Base-by-base conservation (phyloP, 768 basidiomycete species). In the Austroboletus eburneus region DNA sequence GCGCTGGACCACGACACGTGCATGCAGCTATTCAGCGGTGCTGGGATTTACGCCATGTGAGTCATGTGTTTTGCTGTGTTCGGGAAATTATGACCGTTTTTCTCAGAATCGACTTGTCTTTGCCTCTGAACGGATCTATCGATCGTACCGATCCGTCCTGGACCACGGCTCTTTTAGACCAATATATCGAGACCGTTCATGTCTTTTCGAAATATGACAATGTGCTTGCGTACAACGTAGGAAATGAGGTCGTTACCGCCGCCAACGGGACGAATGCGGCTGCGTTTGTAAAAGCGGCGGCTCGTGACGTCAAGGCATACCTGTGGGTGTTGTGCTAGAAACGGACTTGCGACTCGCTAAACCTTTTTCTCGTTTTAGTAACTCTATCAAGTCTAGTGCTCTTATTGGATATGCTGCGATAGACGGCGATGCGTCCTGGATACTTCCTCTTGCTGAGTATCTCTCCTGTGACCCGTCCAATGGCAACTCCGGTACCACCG, bases 11-110 rank as follows among this genome's bases (percentile, higher is more conserved):
- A 97, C 52, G 91, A 93, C 63, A 68, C 69, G 1, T 97, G 93
- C 68, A 95, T 97, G 93, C 65, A 66, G 30, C 66, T 80, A 13
- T 75, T 96, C 49, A 84, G 81, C 56, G 65, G 67, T 18, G 90
- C 90, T 30, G 85, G 85, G 22, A 96, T 96, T 45, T 95, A 96
- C 67, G 78, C 86, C 43, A 85, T 95, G 92, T 94, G 52, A 60
- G 86, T 72, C 1, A 14, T 34, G 22, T 22, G 30, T 34, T 42
- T 38, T 43, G 32, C 51, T 42, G n/a, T 22, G 39, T 33, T 24
- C 42, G 32, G 39, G 17, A 9, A 43, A 37, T 38, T 30, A 39
- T 57, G 56, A 42, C 48, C 46, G 34, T 46, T 9, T 9, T 42
- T 3, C n/a, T 5, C 54, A 96, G 92, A 51, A 79, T 97, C 48